phyloP scores from a whole-genome alignment of 441 rosid species.

The Erysimum cheiri region DNA sequence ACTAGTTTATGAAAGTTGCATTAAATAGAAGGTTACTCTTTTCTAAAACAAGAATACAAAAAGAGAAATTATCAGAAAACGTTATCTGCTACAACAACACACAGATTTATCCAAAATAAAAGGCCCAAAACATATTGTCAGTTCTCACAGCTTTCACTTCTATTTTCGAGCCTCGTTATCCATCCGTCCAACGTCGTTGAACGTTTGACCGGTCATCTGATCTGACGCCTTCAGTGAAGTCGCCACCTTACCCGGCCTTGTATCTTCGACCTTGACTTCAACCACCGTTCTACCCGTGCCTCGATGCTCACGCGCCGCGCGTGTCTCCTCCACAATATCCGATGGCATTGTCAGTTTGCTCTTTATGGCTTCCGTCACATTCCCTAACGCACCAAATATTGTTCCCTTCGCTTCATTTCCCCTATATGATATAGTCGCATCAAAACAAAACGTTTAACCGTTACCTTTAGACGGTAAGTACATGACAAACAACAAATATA shows the following conservation, averaged over 20 bases:
- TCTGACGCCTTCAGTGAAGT: slow-evolving; percentile 47
- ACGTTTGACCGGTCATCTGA: slow-evolving; percentile 56
- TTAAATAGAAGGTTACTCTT: neutral
- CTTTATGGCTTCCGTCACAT: slow-evolving; percentile 45
- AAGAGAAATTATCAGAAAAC: neutral
- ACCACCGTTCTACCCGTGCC: slow-evolving; percentile 43
- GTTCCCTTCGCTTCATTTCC: slow-evolving; percentile 47
- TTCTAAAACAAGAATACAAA: neutral
- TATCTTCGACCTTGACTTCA: slow-evolving; percentile 39
- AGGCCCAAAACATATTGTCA: neutral
- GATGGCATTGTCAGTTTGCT: slow-evolving; percentile 50
- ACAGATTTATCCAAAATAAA: neutral
- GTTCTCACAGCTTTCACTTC: slow-evolving; percentile 13
- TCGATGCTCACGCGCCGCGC: slow-evolving; percentile 46
- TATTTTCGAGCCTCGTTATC: slow-evolving; percentile 36
- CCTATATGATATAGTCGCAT: slow-evolving; percentile 7
- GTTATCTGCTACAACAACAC: neutral
- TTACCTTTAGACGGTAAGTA: neutral
- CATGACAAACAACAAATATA: too few species aligned
- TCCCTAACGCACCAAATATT: slow-evolving; percentile 37
- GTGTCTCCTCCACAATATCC: slow-evolving; percentile 45
- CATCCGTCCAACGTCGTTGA: slow-evolving; percentile 57
- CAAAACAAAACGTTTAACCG: neutral
- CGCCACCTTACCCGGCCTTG: slow-evolving; percentile 46
- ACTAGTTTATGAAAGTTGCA: neutral